Evolutionary conservation across 345 rosid genomes (phyloP), one percentile per base, ranked within the genome.

Genomic region (Xanthoceras sorbifolium): DNA sequence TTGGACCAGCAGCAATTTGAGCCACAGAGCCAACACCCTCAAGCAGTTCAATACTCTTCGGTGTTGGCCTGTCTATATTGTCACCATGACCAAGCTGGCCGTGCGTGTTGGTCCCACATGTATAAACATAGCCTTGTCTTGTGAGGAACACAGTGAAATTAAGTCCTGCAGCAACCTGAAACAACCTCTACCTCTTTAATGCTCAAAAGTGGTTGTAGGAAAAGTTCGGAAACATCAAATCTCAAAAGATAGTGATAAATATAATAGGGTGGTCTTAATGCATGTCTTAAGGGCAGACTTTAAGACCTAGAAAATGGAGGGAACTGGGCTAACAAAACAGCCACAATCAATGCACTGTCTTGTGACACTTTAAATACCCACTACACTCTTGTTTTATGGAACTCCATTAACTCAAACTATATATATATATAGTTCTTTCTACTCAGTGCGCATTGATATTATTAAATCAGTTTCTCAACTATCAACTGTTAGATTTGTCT

Each of bases 11-110:
- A 42, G 97, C 92, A 28, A 95, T 85, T 82, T 93, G 99, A 69
- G 81, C 88, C 69, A 95, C 91, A 75, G 92, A 84, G 69, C 92
- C 93, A 83, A 82, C 71, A 55, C 79, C 84, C 64, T 81, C 80
- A 22, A 95, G 84, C 59, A 69, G 77, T 76, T 88, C 89, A 54
- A 93, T 82, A 71, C 86, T 80, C 85, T 86, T 90, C 34, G 98
- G 99, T 2, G 86, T 85, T 65, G 93, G 91, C 82, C 93, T 84
- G 82, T 95, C 97, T 77, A 87, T 74, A 66, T 87, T 84, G 81
- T 95, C 97, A 18, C 96, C 97, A 80, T 95, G 99, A 83, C 99
- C 99, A 72, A 93, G 93, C 78, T 95, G 98, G 42, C 99, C 99
- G 50, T 86, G 90, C 26, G 87, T 81, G 84, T 95, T 95, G 73